phyloP scores from a whole-genome alignment of 1,139 yeast genomes.

The Kodamaea derodonti region DNA sequence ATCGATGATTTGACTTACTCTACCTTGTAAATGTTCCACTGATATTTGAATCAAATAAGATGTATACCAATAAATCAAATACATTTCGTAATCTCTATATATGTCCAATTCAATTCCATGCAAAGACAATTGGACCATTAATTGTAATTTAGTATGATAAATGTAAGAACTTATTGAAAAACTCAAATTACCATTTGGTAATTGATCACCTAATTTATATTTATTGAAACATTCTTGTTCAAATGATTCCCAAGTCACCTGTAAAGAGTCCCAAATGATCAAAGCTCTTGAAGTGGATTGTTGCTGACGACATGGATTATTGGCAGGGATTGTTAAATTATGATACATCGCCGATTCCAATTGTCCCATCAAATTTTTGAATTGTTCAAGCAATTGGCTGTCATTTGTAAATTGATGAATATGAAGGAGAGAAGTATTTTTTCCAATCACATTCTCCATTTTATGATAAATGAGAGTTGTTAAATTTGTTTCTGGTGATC shows the following conservation, averaged over 20 bases:
- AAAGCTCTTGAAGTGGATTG: constrained; percentile 58
- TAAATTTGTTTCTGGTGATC: constrained; percentile 16
- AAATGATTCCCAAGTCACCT: constrained; percentile 57
- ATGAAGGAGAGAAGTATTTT: constrained; percentile 15
- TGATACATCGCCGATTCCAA: constrained; percentile 52
- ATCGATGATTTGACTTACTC: constrained; percentile 36
- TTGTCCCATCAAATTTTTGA: constrained; percentile 22
- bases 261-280: constrained; percentile 74
- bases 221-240: constrained; percentile 40
- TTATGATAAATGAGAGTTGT: constrained; percentile 15
- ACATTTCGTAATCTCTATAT: constrained; percentile 68
- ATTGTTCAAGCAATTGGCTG: constrained; percentile 11
- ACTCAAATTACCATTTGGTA: constrained; percentile 23
- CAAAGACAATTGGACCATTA: constrained; percentile 70
- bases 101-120: constrained; percentile 76
- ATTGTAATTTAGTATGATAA: constrained; percentile 57
- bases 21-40: constrained; percentile 46
- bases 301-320: constrained; percentile 80
- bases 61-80: constrained; percentile 65
- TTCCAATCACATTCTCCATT: constrained; percentile 26
- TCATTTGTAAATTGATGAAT: constrained; percentile 8
- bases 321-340: constrained; percentile 53
- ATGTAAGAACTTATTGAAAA: constrained; percentile 67
- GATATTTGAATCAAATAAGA: constrained; percentile 49
- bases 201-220: constrained; percentile 32